Base-by-base conservation (phyloP, 495 filamentous ascomycete genomes). In the Antarctomyces pellizariae region DNA sequence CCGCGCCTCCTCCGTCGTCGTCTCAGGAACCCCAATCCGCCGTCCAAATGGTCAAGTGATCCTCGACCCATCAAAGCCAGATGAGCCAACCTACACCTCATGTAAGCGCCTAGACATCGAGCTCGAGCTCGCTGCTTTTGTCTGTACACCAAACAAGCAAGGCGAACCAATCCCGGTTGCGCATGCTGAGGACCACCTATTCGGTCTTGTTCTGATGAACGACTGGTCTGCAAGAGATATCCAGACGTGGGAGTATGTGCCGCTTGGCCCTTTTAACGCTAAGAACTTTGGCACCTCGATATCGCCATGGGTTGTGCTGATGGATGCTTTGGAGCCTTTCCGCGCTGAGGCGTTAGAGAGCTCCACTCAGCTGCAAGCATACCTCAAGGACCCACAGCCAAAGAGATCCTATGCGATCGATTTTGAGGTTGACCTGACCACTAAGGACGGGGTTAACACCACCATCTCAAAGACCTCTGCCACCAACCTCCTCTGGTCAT, bases 221-320 rank as follows among this genome's bases (percentile, higher is more conserved):
- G 83, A 93, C 47, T 93, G 83, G 83, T 82, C 71, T 34, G 83
- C 82, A 6, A 56, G 83, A 26, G 83, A 93, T 42, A 71, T 93
- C 23, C 83, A 93, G 46, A 56, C 59, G 3, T 93, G 80, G 80
- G 83, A 93, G 49, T 89, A 84, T 37, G 52, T 79, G 2, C 77
- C 77, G 2, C 49, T 86, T 13, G 77, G 77, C 0, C 83, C 83
- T 1, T 92, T 95, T 52, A 84, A 77, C 34, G 56, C 66, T 4
- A 95, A 95, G 61, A 91, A 86, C 46, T 90, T 92, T 47, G 78
- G 68, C n/a, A 86, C 80, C 0, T 75, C 64, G 2, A 75, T 93
- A 33, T 77, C 69, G 29, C 62, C 80, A 0, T 95, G 84, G 84
- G 71, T 95, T 1, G 76, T 95, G 8, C 51, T 86, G 3, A 50